Base-by-base conservation (phyloP, 768 basidiomycete species). In the Pleurotus cornucopiae region DNA sequence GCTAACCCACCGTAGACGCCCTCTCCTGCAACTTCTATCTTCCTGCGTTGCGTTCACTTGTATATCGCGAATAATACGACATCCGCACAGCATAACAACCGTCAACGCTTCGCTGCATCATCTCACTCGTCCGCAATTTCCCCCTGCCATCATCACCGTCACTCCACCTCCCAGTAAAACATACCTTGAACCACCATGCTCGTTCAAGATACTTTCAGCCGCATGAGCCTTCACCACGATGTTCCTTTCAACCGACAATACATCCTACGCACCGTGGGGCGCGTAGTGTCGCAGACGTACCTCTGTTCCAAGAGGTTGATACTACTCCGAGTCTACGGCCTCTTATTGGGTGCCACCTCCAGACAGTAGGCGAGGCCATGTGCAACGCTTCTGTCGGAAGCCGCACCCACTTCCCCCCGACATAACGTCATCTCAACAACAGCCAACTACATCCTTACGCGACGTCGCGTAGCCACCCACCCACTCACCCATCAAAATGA, bases 241-340 rank as follows among this genome's bases (percentile, higher is more conserved):
- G 9, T 41, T 9, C 51, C 34, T 20, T 21, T 20, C 16, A 43
- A 53, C 26, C 51, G 51, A 11, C 37, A 41, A 18, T 16, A 18
- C 37, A 39, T n/a, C 37, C 13, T 53, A 20, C 51, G 51, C 18
- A 41, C 51, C 34, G 25, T 67, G n/a, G 46, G 63, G 43, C 69
- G 65, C 4, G 62, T 71, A 54, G 54, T 69, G 49, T 26, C 65
- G 26, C 66, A 66, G 46, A 70, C 70, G 16, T 60, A 69, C 47
- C 57, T 61, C 40, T 70, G 66, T 58, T 62, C 65, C 16, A 65
- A 63, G 47, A 62, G 62, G 45, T 38, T 67, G 52, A 61, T 57
- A 25, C 62, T 70, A 16, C 64, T 70, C 12, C 63, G 66, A n/a
- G 47, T 70, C 56, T 64, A 59, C 54, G 59, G 65, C 16, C 62